A percentile compares a stretch with the other conserved stretches of the same genome.
Conservation (phyloP, 179 eudicot species). For the Spergularia azorica region DNA sequence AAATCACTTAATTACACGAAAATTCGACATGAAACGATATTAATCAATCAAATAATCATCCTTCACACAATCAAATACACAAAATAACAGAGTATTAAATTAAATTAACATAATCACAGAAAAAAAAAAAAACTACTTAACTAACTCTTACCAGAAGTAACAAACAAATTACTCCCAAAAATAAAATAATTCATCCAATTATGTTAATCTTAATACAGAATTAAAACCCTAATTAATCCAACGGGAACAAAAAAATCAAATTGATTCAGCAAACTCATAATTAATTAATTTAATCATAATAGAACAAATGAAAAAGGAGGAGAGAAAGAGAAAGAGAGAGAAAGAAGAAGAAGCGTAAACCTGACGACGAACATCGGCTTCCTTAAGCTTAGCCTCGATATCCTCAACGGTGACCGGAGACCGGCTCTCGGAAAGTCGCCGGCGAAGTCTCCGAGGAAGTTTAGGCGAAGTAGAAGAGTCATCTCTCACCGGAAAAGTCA, state of each 20-base stretch:
- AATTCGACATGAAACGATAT: background rate
- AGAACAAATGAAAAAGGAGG: background rate
- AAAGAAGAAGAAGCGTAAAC: slow-evolving; percentile 29
- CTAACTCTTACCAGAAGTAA: background rate
- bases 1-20: too few relatives aligned
- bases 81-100: background rate
- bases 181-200: background rate
- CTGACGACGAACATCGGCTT: slow-evolving; percentile 93
- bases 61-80: background rate
- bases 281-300: background rate
- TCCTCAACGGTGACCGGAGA: slow-evolving; percentile 67
- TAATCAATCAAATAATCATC: background rate
- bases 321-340: background rate
- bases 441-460: slow-evolving; percentile 73
- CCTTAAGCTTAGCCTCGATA: slow-evolving; percentile 84
- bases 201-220: background rate
- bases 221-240: slow-evolving; percentile 11
- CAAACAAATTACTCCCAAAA: background rate
- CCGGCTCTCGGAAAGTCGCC: slow-evolving; percentile 61
- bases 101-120: background rate
- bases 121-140: background rate
- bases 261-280: slow-evolving; percentile 1
- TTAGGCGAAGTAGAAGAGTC: slow-evolving; percentile 32
- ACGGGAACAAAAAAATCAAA: background rate
- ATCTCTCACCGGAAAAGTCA: slow-evolving; percentile 71